These are phyloP conservation scores for Pichia thaimueangensis DNA, from an alignment of 805 yeast species.

Conservation along the genomic window DNA sequence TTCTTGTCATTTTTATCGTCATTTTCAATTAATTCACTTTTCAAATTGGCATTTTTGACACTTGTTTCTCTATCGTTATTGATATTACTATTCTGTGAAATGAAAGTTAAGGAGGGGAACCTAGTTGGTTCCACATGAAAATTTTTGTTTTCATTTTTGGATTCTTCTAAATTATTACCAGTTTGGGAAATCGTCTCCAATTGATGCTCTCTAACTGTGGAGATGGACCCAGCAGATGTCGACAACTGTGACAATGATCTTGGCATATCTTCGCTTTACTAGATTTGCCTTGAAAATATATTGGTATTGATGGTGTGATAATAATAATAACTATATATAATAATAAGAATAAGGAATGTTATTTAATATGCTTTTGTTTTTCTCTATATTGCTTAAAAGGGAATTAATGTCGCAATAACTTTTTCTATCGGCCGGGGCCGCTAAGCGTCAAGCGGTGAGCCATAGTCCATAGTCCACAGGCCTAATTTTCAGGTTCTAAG, in stretches of 20 bases:
- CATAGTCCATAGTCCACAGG: too few species aligned
- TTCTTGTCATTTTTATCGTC: constrained; percentile 10
- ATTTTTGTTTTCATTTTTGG: neutral
- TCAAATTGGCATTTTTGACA: constrained; percentile 14
- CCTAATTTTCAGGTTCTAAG: too few species aligned
- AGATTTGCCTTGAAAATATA: too few species aligned
- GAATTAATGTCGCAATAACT: too few species aligned
- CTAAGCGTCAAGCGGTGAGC: too few species aligned
- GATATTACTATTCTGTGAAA: constrained; percentile 2
- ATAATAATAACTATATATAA: too few species aligned
- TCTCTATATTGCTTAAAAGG: too few species aligned
- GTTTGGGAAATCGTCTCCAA: neutral
- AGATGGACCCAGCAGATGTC: neutral
- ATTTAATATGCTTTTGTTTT: too few species aligned
- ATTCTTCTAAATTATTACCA: neutral
- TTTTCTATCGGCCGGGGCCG: too few species aligned
- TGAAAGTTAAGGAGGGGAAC: constrained; percentile 13
- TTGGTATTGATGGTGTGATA: too few species aligned
- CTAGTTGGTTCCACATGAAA: constrained; percentile 4
- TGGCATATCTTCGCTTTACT: too few species aligned
- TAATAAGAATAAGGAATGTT: too few species aligned
- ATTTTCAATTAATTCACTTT: constrained; percentile 19
- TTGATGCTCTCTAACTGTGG: neutral
- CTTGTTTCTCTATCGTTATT: constrained; percentile 10
- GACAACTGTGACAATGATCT: neutral